A percentile compares a stretch with the other conserved stretches of the same genome.
These are phyloP conservation scores for Coemansia sp. DNA, from an alignment of 192 early-diverging fungal species.

Conservation along the genomic window DNA sequence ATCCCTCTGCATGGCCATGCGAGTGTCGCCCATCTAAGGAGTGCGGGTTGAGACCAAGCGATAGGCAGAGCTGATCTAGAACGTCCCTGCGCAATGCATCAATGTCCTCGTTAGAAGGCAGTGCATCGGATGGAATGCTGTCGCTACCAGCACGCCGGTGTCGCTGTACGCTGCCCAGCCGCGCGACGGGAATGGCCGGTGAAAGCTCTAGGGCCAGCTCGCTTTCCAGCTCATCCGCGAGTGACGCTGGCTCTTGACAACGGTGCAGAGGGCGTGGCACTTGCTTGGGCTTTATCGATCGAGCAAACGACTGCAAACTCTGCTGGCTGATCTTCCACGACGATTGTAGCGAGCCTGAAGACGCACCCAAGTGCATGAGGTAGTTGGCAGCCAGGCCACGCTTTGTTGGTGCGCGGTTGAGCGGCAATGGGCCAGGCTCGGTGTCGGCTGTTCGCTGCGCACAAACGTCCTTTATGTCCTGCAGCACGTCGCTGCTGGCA, in stretches of 20 bases:
- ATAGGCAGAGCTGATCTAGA: conserved; percentile 28
- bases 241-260: not conserved
- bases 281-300: conserved; percentile 1
- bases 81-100: conserved; percentile 29
- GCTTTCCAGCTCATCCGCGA: not conserved
- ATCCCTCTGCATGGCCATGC: not conserved
- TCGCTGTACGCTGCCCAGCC: conserved; percentile 3
- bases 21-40: conserved; percentile 24
- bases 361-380: not conserved
- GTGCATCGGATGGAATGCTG: not conserved
- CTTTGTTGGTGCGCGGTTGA: conserved; percentile 6
- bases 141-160: conserved; percentile 46
- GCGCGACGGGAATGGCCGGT: not conserved
- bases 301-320: conserved; percentile 16
- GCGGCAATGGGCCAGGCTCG: not conserved
- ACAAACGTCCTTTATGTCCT: conserved; percentile 10
- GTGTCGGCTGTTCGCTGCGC: not conserved
- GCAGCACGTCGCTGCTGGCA: conserved; percentile 13
- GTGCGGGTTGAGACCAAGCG: conserved; percentile 39
- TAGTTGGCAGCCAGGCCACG: conserved; percentile 1
- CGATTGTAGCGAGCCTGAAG: conserved; percentile 11
- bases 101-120: conserved; percentile 25
- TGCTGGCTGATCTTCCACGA: conserved; percentile 37
- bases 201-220: not conserved
- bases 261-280: not conserved